Conservation (phyloP, 2,329 filamentous ascomycete genomes). For the Neurospora crassa region DNA sequence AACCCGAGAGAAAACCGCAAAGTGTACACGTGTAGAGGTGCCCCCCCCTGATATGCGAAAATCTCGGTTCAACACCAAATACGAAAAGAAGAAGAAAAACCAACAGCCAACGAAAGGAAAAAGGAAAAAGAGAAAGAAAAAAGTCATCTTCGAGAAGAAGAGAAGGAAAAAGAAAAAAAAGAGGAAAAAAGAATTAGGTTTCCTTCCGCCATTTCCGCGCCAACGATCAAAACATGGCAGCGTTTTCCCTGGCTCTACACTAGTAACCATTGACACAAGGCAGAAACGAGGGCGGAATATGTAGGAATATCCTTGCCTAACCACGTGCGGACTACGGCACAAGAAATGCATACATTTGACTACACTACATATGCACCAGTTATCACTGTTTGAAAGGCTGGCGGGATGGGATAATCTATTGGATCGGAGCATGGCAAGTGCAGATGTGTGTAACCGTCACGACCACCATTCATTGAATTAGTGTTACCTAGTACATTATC, state of each 20-base stretch:
- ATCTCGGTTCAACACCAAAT: not conserved
- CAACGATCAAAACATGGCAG: not conserved
- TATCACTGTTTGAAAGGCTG: not conserved
- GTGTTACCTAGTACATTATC: not conserved
- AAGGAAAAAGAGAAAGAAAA: not conserved
- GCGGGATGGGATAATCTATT: not conserved
- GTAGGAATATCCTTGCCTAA: constrained; percentile 1
- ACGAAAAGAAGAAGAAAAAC: no score
- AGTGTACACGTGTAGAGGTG: not conserved
- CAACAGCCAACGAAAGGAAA: not conserved
- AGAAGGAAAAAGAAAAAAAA: not conserved
- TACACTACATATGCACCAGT: not conserved
- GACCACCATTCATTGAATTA: not conserved
- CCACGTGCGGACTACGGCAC: constrained; percentile 1
- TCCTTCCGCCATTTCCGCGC: not conserved
- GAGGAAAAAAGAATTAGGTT: not conserved
- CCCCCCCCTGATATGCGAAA: not conserved
- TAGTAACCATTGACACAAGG: not conserved
- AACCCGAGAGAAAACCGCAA: not conserved
- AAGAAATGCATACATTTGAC: no score
- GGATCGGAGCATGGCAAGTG: not conserved
- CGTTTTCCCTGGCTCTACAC: not conserved
- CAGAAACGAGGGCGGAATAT: not conserved
- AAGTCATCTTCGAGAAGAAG: not conserved
- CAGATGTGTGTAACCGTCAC: not conserved